Evolutionary conservation across 768 basidiomycete genomes (phyloP).

Genomic region (Boletus pseudo-olivaceus): DNA sequence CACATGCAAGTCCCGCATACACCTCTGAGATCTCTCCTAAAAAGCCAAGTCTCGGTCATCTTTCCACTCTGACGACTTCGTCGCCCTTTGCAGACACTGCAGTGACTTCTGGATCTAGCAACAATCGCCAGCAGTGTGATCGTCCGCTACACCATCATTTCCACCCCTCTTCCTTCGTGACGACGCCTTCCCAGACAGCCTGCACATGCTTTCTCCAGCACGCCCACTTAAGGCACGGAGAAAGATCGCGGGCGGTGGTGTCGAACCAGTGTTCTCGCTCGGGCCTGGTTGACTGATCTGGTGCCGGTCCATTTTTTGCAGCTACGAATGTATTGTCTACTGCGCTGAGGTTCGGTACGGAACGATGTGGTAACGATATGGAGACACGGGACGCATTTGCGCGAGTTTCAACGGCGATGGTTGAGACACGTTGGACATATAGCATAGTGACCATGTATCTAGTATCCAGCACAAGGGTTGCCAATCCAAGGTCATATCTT

Average conservation of each 20-base stretch:
- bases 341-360: slow-evolving; percentile 1
- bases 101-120: neutral
- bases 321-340: neutral
- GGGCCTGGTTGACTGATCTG: neutral
- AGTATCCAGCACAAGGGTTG: too few species aligned
- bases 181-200: neutral
- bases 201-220: slow-evolving; percentile 8
- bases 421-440: neutral
- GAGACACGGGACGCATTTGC: neutral
- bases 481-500: too few species aligned
- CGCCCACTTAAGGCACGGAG: slow-evolving; percentile 18
- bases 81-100: neutral
- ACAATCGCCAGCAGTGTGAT: neutral
- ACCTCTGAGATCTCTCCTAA: neutral
- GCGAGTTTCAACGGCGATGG: neutral
- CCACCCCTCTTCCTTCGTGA: neutral
- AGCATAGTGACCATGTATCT: too few species aligned
- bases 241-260: slow-evolving; percentile 6
- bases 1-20: neutral
- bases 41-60: neutral
- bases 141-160: neutral
- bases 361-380: neutral
- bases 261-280: neutral
- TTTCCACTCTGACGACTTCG: neutral
- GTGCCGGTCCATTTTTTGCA: neutral